Percentiles rank a stretch among this genome's conserved stretches.
Conservation (phyloP, 2,329 filamentous ascomycete genomes). For the Fonsecaea multimorphosa region DNA sequence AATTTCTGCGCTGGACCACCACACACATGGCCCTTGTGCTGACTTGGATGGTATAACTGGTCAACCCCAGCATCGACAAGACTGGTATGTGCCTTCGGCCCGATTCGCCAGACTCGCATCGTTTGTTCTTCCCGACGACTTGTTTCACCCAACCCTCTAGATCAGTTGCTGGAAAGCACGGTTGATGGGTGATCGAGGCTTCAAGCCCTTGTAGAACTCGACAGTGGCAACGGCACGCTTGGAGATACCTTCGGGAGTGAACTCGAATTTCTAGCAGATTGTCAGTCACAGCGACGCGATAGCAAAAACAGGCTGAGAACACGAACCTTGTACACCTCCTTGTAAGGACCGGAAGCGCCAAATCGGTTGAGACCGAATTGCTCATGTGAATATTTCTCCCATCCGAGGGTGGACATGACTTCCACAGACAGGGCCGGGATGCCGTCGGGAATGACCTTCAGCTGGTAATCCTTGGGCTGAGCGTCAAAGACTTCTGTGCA, state of each 20-base stretch:
- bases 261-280: slow-evolving; percentile 85
- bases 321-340: slow-evolving; percentile 91
- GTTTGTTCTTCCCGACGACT: not conserved
- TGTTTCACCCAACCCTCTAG: slow-evolving; percentile 55
- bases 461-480: slow-evolving; percentile 92
- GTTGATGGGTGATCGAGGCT: slow-evolving; percentile 93
- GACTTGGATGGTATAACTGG: not conserved
- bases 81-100: not conserved
- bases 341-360: slow-evolving; percentile 95
- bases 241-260: slow-evolving; percentile 93
- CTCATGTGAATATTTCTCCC: slow-evolving; percentile 99
- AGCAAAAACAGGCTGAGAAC: slow-evolving; percentile 41
- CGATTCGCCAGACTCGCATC: not conserved
- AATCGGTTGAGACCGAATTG: slow-evolving; percentile 99
- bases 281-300: slow-evolving; percentile 45
- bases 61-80: not conserved
- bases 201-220: slow-evolving; percentile 96
- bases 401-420: slow-evolving; percentile 95
- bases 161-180: slow-evolving; percentile 97
- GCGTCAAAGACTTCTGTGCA: slow-evolving; percentile 97
- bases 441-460: slow-evolving; percentile 89
- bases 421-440: slow-evolving; percentile 93
- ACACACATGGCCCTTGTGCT: slow-evolving; percentile 2
- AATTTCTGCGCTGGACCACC: not conserved
- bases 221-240: slow-evolving; percentile 92